Evolutionary conservation across 1,284 basidiomycete genomes (phyloP), one percentile per base, ranked within the genome.

Genomic region (Trichosporon sp.): DNA sequence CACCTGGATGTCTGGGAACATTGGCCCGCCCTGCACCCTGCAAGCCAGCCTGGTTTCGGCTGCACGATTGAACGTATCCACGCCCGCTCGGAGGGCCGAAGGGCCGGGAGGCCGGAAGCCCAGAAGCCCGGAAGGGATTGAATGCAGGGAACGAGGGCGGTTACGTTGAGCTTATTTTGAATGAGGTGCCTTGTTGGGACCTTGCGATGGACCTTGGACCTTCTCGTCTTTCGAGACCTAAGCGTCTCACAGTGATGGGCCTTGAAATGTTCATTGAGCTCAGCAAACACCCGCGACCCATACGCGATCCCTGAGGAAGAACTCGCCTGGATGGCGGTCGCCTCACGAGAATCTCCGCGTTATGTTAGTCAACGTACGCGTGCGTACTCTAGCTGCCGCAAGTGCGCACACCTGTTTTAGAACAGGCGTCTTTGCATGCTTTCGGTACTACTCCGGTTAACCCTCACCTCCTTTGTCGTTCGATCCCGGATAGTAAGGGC

Each of bases 71-170:
- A 26, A 26, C 26, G 26, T 26, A 26, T 26, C 48, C 48, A 51
- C 48, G 48, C 11, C 48, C 19, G 48, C 16, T 51, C 48, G 16
- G 48, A 51, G 12, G 54, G 54, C 21, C 54, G n/a, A 32, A 59
- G 54, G 54, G 54, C 54, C 54, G 31, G 54, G 31, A 14, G 54
- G 14, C 54, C 54, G 31, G 54, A 32, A 59, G 54, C 54, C 21
- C 54, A 59, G 26, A 32, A 59, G 54, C 54, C 11, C 54, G 54
- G 21, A 59, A 59, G 26, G 54, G 54, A 59, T n/a, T 32, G 11
- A 32, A 59, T 51, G 48, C 11, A 59, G 54, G 54, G 54, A 26
- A n/a, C 54, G 7, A 59, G 26, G n/a, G 31, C 54, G 54, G 54
- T 31, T 59, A 12, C 16, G 54, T 32, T 12, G 54, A 59, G 54